Conservation (phyloP, 352 stramenopile genomes). For the Pythium plurisporium region DNA sequence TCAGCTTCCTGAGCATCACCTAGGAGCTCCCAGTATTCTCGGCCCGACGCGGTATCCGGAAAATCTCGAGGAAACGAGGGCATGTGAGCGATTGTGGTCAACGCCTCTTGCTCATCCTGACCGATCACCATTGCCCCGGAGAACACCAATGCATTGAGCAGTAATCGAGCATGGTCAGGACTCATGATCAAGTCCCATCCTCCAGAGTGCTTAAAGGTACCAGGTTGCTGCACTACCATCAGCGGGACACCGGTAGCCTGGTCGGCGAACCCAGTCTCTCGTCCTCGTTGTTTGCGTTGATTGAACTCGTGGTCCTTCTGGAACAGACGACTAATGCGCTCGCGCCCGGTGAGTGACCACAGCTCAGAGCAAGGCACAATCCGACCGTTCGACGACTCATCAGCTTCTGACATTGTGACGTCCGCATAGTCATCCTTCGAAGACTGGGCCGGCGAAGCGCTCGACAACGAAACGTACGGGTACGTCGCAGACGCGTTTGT, state of each 20-base stretch:
- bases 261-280: neutral
- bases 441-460: neutral
- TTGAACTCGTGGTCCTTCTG: slow-evolving; percentile 64
- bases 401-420: neutral
- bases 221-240: slow-evolving; percentile 35
- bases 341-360: slow-evolving; percentile 52
- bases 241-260: slow-evolving; percentile 26
- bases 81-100: slow-evolving; percentile 46
- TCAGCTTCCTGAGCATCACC: slow-evolving; percentile 19
- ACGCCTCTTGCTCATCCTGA: slow-evolving; percentile 58
- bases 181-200: slow-evolving; percentile 67
- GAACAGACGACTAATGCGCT: slow-evolving; percentile 30
- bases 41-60: slow-evolving; percentile 56
- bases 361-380: slow-evolving; percentile 33
- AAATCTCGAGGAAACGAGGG: slow-evolving; percentile 76
- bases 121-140: slow-evolving; percentile 64
- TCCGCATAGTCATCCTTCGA: neutral
- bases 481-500: slow-evolving; percentile 16
- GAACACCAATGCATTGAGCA: slow-evolving; percentile 69
- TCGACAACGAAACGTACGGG: slow-evolving; percentile 24
- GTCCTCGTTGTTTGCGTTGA: neutral
- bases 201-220: slow-evolving; percentile 39
- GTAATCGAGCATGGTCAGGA: slow-evolving; percentile 32
- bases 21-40: slow-evolving; percentile 47
- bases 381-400: neutral